Base-by-base conservation (phyloP, 768 basidiomycete species). In the Suillus decipiens region DNA sequence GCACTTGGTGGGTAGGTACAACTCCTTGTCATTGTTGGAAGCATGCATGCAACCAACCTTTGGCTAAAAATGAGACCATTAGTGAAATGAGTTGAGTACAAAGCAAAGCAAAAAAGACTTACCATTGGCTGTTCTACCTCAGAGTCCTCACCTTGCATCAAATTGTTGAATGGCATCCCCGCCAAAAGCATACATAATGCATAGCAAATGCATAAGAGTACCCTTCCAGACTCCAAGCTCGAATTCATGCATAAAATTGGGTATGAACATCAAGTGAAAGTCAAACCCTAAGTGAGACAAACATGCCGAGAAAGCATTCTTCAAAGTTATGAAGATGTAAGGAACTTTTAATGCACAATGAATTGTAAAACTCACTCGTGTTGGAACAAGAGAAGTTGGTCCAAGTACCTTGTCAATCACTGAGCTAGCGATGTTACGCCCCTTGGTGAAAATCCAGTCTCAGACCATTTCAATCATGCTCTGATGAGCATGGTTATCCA, bases 161-260 rank as follows among this genome's bases (percentile, higher is more conserved):
- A 63, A 39, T 3, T 51, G 24, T 22, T 22, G 24, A 7, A 60
- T 62, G 0, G 61, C 31, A 8, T 65, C 31, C 3, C 37, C 60
- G 3, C 64, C 70, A 17, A 15, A 9, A 0, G 68, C 63, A 31
- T 72, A n/a, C 0, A 81, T 58, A 11, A 81, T 72, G 1, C 69
- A 70, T 0, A 79, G 63, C 0, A 79, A 66, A 60, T 80, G 79
- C 1, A 68, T 70, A 36, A 81, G 72, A 7, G 80, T 31, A 0
- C 60, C 55, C 48, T 77, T 78, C 73, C 76, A 78, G 0, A 74
- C 72, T 0, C 80, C 79, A 0, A 80, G 68, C 51, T 79, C 78
- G 37, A 73, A 66, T 57, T 78, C 75, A 53, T 79, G 78, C 70
- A 81, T 59, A n/a, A 80, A 61, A 62, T 81, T 77, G 0, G 68